A percentile compares a stretch with the other conserved stretches of the same genome.
Conservation (phyloP, 495 filamentous ascomycete genomes). For the Daldinia concentrica region DNA sequence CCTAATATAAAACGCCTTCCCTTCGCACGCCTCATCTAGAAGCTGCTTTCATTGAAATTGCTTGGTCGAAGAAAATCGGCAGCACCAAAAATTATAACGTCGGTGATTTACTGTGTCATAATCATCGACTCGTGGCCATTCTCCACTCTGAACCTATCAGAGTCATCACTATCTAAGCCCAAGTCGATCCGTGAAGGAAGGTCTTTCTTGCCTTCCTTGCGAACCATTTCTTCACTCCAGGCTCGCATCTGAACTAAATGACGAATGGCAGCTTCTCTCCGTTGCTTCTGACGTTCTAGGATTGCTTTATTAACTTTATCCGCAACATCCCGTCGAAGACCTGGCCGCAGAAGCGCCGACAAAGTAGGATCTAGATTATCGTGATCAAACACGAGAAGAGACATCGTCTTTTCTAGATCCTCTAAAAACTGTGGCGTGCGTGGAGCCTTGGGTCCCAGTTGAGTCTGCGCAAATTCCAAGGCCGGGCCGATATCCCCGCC, state of each 20-base stretch:
- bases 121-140: constrained; percentile 70
- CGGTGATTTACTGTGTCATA: constrained; percentile 49
- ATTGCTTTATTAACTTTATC: constrained; percentile 88
- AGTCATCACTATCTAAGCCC: constrained; percentile 67
- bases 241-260: constrained; percentile 80
- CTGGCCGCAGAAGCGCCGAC: constrained; percentile 77
- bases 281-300: constrained; percentile 71
- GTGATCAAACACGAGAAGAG: constrained; percentile 84
- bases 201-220: constrained; percentile 73
- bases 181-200: constrained; percentile 77
- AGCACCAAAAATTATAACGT: not conserved
- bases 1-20: not conserved
- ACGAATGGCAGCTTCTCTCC: constrained; percentile 81
- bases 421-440: constrained; percentile 82
- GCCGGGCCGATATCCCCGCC: constrained; percentile 81
- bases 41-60: not conserved
- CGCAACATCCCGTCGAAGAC: constrained; percentile 82
- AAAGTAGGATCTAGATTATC: constrained; percentile 77
- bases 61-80: not conserved
- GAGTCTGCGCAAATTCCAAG: constrained; percentile 83
- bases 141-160: constrained; percentile 47
- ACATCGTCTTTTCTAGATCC: constrained; percentile 92
- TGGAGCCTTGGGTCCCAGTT: constrained; percentile 87
- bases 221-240: constrained; percentile 83
- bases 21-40: not conserved